A percentile compares a stretch with the other conserved stretches of the same genome.
Evolutionary conservation across 1,284 basidiomycete species (phyloP).

Genomic region (Polyporus tsugae): DNA sequence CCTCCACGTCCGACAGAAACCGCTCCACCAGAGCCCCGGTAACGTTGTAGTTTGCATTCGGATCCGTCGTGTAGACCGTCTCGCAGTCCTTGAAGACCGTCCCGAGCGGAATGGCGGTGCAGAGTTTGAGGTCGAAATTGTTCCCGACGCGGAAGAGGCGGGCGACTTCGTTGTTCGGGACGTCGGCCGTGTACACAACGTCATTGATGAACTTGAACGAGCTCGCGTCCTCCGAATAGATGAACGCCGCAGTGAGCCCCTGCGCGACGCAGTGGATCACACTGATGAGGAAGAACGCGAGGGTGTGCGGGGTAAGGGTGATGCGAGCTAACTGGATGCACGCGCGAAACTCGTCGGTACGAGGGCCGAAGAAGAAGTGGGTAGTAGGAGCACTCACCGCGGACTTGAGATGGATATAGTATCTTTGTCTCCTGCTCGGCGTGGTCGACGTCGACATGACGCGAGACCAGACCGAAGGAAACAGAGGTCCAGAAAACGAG

Average conservation of each 20-base stretch:
- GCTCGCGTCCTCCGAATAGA: constrained; percentile 54
- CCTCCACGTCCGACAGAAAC: constrained; percentile 18
- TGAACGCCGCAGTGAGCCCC: constrained; percentile 55
- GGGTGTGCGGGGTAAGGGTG: constrained; percentile 47
- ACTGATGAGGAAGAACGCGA: constrained; percentile 55
- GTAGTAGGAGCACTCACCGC: constrained; percentile 20
- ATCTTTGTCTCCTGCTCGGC: constrained; percentile 14
- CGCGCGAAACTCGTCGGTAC: neutral
- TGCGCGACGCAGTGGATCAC: constrained; percentile 45
- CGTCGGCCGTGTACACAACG: constrained; percentile 49
- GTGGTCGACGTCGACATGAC: constrained; percentile 7
- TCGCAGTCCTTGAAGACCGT: constrained; percentile 37
- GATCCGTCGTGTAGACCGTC: constrained; percentile 34
- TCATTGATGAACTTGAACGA: constrained; percentile 48
- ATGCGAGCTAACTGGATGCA: constrained; percentile 43
- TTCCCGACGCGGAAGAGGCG: constrained; percentile 46
- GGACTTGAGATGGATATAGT: constrained; percentile 24
- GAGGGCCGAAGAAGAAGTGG: too few relatives aligned
- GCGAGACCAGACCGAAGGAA: neutral
- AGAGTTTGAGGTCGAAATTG: constrained; percentile 51
- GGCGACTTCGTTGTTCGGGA: constrained; percentile 50
- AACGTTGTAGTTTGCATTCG: constrained; percentile 6
- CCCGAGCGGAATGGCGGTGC: constrained; percentile 52
- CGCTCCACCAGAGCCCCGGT: constrained; percentile 19
- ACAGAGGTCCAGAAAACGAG: neutral